Evolutionary conservation across 768 basidiomycete species (phyloP), one percentile per base, ranked within the genome.

Genomic region (Rossbeevera mucosa): DNA sequence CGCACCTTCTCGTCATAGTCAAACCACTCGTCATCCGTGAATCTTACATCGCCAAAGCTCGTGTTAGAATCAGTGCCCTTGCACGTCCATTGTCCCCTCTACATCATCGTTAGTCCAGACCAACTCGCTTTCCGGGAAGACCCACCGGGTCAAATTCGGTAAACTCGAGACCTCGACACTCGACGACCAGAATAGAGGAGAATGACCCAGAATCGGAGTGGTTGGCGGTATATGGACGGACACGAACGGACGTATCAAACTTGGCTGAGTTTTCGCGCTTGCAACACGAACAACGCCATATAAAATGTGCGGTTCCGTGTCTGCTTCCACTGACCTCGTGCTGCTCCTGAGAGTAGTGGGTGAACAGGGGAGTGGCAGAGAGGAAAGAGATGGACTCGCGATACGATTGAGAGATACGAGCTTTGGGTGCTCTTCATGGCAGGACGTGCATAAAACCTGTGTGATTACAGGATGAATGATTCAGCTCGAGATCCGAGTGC

Each of bases 1-100:
- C 52, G 41, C 55, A 86, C 92, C 79, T 93, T 91, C 67, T 95
- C 92, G 59, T 95, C 92, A 59, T 95, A 95, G 60, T 94, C 92
- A 12, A 75, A 80, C 93, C 93, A 95, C 52, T 67, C 65, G 65
- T 85, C 82, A 0, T 62, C 49, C 25, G 51, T 29, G 45, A 64
- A 71, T 28, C 85, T 82, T n/a, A 90, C 76, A 3, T 90, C 81
- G 8, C 71, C 44, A 62, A 94, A 94, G 4, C 65, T 50, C 0
- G 79, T 79, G 6, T 79, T 78, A 1, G 74, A 75, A 33, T 76
- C 78, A 4, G 64, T 65, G 7, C 93, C 92, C 40, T 75, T 74
- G 59, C 88, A 91, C 61, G 76, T 81, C 92, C 92, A 95, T 1
- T 60, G 70, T 0, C 92, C 92, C 42, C 33, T 58, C 89, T 94